These are phyloP conservation scores for Leishmania major DNA, from an alignment of 208 protist genomes.

Conservation along the genomic window DNA sequence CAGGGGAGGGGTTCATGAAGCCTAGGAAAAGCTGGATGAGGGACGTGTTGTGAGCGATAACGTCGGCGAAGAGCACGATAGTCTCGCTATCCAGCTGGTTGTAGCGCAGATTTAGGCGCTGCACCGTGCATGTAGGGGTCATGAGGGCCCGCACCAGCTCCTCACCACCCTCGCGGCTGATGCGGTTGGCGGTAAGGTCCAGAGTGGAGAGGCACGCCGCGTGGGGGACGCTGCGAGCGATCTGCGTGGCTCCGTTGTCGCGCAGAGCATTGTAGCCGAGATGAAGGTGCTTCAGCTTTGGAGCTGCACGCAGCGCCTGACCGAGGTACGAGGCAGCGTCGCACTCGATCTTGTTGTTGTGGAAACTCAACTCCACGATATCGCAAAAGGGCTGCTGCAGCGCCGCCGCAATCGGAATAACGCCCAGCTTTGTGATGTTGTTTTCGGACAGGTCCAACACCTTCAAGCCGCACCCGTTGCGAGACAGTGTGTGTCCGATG, in stretches of 20 bases:
- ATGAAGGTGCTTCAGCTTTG: conserved; percentile 86
- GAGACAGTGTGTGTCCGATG: conserved; percentile 78
- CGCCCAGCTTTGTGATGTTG: conserved; percentile 79
- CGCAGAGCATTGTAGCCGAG: conserved; percentile 88
- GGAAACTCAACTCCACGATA: conserved; percentile 86
- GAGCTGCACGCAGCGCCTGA: conserved; percentile 54
- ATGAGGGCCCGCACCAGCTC: conserved; percentile 69
- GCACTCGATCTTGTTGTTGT: conserved; percentile 89
- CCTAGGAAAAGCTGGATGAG: conserved; percentile 92
- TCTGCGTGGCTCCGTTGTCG: conserved; percentile 69
- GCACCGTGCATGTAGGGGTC: conserved; percentile 60
- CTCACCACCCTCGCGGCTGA: conserved; percentile 67
- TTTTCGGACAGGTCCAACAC: conserved; percentile 91
- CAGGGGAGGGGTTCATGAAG: conserved; percentile 83
- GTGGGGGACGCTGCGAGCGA: conserved; percentile 63
- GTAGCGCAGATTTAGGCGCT: conserved; percentile 86
- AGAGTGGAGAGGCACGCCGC: conserved; percentile 69
- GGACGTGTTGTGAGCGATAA: conserved; percentile 69
- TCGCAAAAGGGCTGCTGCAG: conserved; percentile 63
- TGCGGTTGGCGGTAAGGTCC: conserved; percentile 88
- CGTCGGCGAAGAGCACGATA: conserved; percentile 67
- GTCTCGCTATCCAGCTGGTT: conserved; percentile 82
- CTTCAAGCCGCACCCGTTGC: conserved; percentile 77
- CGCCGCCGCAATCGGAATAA: conserved; percentile 74
- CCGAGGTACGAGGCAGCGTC: conserved; percentile 69